Evolutionary conservation across 2,329 filamentous ascomycete genomes (phyloP), one percentile per base, ranked within the genome.

Genomic region (Xylaria sp.): DNA sequence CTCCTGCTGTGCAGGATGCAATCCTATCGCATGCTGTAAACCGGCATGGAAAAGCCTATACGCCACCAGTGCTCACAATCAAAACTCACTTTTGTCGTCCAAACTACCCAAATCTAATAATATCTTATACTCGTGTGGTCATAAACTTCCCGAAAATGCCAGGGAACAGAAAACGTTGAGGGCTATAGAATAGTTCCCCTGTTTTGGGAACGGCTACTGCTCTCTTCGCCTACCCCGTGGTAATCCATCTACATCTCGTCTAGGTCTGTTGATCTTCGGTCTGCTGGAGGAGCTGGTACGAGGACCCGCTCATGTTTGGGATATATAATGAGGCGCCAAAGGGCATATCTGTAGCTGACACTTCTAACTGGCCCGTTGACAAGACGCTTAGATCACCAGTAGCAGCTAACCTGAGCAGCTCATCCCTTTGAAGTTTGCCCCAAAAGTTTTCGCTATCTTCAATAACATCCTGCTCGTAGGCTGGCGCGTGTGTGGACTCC

Each of bases 361-460:
- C 57, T 22, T 73, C 71, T 2, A 69, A 66, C 17, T 75, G 66
- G 1, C 74, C 74, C 33, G 71, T 74, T 1, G 74, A 73, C 55
- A 76, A 75, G 44, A 71, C 67, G 20, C 69, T 69, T 0, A 76
- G 71, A 44, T 76, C 74, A 13, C 74, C 74, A 39, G 72, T 73
- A 25, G 69, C 65, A 5, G 71, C 68, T 38, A 75, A 74, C 0
- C 74, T 70, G 33, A 65, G 68, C 7, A 65, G 53, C 39, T 71
- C 72, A 42, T 72, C 71, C 36, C 65, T 73, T 31, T 71, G 67
- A 42, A 76, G 66, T 5, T 65, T 62, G 7, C 65, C 68, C 68
- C 68, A 73, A 44, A 74, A 76, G 11, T 56, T 54, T 10, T 71
- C 68, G 17, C 53, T 67, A 10, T 67, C 64, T 1, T 66, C 62